Evolutionary conservation across 805 yeast species (phyloP).

Genomic region (Metschnikowia santaceciliae): DNA sequence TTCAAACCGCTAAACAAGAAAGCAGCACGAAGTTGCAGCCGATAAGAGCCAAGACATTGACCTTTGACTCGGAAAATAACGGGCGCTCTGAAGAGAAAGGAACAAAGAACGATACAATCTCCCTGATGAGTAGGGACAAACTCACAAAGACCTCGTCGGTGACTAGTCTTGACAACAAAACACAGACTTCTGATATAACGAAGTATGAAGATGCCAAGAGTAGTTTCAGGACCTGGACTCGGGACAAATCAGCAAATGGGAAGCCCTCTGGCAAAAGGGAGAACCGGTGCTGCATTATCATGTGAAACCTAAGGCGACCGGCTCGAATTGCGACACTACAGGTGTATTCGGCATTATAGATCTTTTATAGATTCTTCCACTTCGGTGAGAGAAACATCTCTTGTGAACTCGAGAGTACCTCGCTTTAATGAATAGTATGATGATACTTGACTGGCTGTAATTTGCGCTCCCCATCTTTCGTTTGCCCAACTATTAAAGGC

Average conservation of each 20-base stretch:
- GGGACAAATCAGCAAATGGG: background rate
- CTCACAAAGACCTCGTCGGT: background rate
- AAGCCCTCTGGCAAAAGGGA: background rate
- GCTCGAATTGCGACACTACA: conserved; percentile 1
- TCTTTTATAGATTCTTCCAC: background rate
- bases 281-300: conserved; percentile 19
- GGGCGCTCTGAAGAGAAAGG: background rate
- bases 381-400: conserved; percentile 1
- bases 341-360: conserved; percentile 1
- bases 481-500: background rate
- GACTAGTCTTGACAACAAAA: background rate
- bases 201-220: background rate
- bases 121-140: background rate
- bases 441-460: background rate
- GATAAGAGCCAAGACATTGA: background rate
- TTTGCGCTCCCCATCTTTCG: background rate
- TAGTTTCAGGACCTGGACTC: background rate
- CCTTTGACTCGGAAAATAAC: background rate
- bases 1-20: background rate
- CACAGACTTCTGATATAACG: background rate
- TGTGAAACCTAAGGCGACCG: conserved; percentile 5
- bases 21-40: background rate
- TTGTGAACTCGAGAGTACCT: background rate
- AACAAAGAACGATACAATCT: background rate
- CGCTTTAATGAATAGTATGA: background rate